Evolutionary conservation across 2,329 filamentous ascomycete genomes (phyloP).

Genomic region (Simplicillium aogashimaense): DNA sequence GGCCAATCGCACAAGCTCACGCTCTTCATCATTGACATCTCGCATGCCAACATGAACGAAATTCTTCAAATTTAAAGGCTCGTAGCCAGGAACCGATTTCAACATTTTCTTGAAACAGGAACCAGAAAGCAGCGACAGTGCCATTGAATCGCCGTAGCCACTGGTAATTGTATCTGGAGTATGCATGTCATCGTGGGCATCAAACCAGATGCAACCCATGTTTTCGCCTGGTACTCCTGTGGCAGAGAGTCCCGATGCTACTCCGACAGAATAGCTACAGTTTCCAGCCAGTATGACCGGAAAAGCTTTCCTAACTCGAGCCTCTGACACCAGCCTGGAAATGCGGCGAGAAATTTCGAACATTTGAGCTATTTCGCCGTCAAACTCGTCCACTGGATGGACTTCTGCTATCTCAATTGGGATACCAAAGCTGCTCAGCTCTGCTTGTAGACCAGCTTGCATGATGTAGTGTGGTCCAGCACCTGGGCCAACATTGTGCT

Average conservation of each 20-base stretch:
- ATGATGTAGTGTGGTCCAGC: conserved; percentile 23
- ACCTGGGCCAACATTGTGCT: conserved; percentile 23
- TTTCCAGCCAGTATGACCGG: conserved; percentile 28
- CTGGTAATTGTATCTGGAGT: conserved; percentile 15
- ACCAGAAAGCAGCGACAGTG: conserved; percentile 15
- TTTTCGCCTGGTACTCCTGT: conserved; percentile 6
- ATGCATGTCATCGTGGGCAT: conserved; percentile 30
- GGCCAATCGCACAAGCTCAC: conserved; percentile 17
- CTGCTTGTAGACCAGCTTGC: conserved; percentile 15
- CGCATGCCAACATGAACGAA: conserved; percentile 17
- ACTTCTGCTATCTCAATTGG: conserved; percentile 10
- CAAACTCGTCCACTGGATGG: conserved; percentile 22
- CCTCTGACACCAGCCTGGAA: conserved; percentile 18
- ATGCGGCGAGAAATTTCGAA: conserved; percentile 28
- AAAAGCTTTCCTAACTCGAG: conserved; percentile 17
- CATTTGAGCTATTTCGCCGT: conserved; percentile 27
- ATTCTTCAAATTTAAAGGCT: conserved; percentile 8
- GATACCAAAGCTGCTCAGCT: conserved; percentile 15
- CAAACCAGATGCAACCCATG: conserved; percentile 27
- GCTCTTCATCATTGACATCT: conserved; percentile 18
- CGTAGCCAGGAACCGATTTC: conserved; percentile 11
- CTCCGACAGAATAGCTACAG: conserved; percentile 24
- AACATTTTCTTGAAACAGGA: conserved; percentile 14
- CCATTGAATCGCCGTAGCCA: conserved; percentile 18
- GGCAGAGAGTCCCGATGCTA: conserved; percentile 20